Evolutionary conservation across 2,329 filamentous ascomycete species (phyloP), one percentile per base, ranked within the genome.

Genomic region (Diaporthe batatas): DNA sequence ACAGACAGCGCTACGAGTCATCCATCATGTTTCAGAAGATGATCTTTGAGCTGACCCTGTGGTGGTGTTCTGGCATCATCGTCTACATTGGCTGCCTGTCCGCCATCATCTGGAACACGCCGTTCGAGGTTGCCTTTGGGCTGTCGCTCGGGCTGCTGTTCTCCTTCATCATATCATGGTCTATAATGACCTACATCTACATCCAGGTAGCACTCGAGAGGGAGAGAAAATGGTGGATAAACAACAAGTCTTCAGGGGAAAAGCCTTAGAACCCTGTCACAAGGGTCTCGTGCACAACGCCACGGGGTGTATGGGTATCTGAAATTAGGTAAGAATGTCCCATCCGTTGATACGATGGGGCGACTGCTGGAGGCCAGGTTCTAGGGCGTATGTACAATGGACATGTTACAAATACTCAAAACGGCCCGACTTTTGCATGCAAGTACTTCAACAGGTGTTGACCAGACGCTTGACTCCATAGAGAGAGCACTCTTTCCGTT

Each of bases 51-150:
- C 32, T 74, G 73, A 74, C 73, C 34, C 29, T 74, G 21, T 74
- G 73, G 73, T 74, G 73, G 73, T 65, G 70, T 39, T 68, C 72
- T 49, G 73, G 73, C 6, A 71, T 74, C 18, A 62, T 68, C 14
- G 73, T 74, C 18, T 74, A 74, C 4, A 74, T 74, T 21, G 73
- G 73, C 16, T 64, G 57, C 67, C 70, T 74, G 11, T 74, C 73
- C 39, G 73, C 73, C 18, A 71, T 74, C 1, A 74, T 74, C 3
- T 74, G 73, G 73, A 74, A 71, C 29, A 44, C 72, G 12, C 53
- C 58, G 34, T 74, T 74, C 23, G 70, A 74, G 23, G 55, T 70
- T 3, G 73, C 73, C n/a, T 74, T 74, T 29, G 73, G 73, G 12
- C 21, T 74, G 67, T 74, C 73, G 12, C 25, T 74, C 53, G 73